Evolutionary conservation across 1,284 basidiomycete species (phyloP).

Genomic region (Flammula alnicola): DNA sequence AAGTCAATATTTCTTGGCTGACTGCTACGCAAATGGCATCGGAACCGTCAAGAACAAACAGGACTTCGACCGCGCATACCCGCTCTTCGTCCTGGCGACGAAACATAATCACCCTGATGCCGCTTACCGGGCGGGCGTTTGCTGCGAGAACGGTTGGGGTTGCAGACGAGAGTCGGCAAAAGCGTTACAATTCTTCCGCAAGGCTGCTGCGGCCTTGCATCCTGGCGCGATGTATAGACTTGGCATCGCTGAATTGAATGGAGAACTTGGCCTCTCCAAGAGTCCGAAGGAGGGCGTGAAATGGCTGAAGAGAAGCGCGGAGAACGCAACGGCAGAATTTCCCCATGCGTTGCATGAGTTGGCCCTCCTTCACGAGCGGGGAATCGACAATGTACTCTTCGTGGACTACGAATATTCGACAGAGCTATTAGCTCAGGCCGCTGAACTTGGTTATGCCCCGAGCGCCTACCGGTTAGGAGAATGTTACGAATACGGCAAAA

Average conservation of each 20-base stretch:
- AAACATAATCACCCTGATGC: conserved; percentile 99
- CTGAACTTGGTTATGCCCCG: conserved; percentile 95
- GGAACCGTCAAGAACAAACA: conserved; percentile 88
- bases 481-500: conserved; percentile 99
- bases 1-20: conserved; percentile 96
- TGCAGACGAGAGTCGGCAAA: conserved; percentile 92
- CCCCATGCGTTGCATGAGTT: conserved; percentile 97
- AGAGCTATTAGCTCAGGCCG: conserved; percentile 93
- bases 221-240: conserved; percentile 97
- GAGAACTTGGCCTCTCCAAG: conserved; percentile 87
- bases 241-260: conserved; percentile 95
- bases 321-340: conserved; percentile 93
- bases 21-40: conserved; percentile 97
- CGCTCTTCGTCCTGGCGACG: conserved; percentile 93
- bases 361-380: conserved; percentile 92
- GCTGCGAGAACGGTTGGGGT: conserved; percentile 99
- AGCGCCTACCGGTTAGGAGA: conserved; percentile 96
- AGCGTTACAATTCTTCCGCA: conserved; percentile 92
- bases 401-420: conserved; percentile 95
- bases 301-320: conserved; percentile 97
- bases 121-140: conserved; percentile 94
- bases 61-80: conserved; percentile 97
- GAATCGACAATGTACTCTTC: conserved; percentile 96
- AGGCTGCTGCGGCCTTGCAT: conserved; percentile 90
- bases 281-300: conserved; percentile 96